Evolutionary conservation across 1,284 basidiomycete genomes (phyloP).

Genomic region (Apiotrichum veenhuisii): DNA sequence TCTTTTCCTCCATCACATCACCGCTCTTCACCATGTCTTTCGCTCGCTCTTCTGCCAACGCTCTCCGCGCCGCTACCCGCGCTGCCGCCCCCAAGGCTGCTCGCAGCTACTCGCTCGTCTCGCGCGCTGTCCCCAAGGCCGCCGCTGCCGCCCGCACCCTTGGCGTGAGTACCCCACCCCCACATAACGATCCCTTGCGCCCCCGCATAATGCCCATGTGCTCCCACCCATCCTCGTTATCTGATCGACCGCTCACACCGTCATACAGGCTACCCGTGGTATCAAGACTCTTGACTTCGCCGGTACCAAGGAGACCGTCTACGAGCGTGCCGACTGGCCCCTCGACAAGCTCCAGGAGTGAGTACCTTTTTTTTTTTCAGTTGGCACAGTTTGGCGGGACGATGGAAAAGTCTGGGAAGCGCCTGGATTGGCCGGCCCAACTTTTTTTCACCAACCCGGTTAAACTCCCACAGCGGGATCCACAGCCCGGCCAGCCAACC

Average conservation of each 20-base stretch:
- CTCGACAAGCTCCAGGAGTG: constrained; percentile 90
- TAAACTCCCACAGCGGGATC: background rate
- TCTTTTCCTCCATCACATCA: constrained; percentile 6
- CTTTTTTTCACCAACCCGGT: background rate
- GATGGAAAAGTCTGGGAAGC: background rate
- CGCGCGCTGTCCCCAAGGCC: constrained; percentile 54
- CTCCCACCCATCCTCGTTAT: background rate
- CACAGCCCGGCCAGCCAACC: background rate
- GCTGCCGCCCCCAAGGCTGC: constrained; percentile 41
- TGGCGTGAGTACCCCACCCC: constrained; percentile 32
- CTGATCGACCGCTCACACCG: constrained; percentile 8
- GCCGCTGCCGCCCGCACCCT: constrained; percentile 42
- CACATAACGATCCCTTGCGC: constrained; percentile 1
- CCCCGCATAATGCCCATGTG: background rate
- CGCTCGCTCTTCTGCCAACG: constrained; percentile 39
- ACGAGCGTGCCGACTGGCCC: constrained; percentile 98
- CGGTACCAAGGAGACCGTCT: constrained; percentile 89
- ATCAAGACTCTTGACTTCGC: constrained; percentile 98
- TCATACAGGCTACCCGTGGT: constrained; percentile 59
- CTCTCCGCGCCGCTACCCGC: constrained; percentile 52
- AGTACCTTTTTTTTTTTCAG: constrained; percentile 18
- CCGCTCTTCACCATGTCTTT: constrained; percentile 37
- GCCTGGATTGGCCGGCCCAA: background rate
- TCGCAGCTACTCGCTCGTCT: constrained; percentile 70
- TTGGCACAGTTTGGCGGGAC: background rate